Percentiles rank a stretch among this genome's conserved stretches.
phyloP scores from a whole-genome alignment of 345 rosid genomes.

The Sapria himalayana region DNA sequence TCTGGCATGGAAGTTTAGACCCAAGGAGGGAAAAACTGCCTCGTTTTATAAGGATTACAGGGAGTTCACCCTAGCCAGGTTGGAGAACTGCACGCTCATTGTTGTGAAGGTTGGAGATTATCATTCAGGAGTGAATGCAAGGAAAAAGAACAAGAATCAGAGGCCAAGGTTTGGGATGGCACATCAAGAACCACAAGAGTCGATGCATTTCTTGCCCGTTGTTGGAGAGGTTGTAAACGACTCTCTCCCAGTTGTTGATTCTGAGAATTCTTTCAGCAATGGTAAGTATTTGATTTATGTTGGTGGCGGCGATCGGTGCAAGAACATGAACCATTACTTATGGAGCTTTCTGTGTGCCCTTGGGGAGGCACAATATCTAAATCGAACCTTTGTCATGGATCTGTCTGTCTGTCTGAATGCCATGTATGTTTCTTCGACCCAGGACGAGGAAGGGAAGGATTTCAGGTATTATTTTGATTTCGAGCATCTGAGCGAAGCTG shows the following conservation, averaged over 20 bases:
- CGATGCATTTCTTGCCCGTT: slow-evolving; percentile 22
- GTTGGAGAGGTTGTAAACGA: slow-evolving; percentile 69
- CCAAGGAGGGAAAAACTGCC: slow-evolving; percentile 80
- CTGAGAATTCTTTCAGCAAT: slow-evolving; percentile 39
- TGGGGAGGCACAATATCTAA: slow-evolving; percentile 88
- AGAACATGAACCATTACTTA: slow-evolving; percentile 84
- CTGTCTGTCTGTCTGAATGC: slow-evolving; percentile 60
- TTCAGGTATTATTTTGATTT: slow-evolving; percentile 90
- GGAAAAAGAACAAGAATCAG: slow-evolving; percentile 71
- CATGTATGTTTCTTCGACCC: slow-evolving; percentile 47
- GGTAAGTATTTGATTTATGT: slow-evolving; percentile 55
- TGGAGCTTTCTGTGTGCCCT: slow-evolving; percentile 95
- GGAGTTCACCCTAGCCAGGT: slow-evolving; percentile 41
- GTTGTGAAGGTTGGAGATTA: slow-evolving; percentile 59
- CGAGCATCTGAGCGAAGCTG: slow-evolving; percentile 70
- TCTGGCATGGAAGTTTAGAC: slow-evolving; percentile 91
- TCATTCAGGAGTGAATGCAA: slow-evolving; percentile 72
- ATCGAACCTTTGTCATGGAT: slow-evolving; percentile 80
- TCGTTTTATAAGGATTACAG: slow-evolving; percentile 80
- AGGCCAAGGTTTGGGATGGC: slow-evolving; percentile 46
- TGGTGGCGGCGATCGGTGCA: slow-evolving; percentile 82
- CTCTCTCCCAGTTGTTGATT: slow-evolving; percentile 47
- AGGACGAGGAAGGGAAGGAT: slow-evolving; percentile 84
- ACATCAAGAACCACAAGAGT: slow-evolving; percentile 14
- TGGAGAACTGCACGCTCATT: slow-evolving; percentile 41